These are phyloP conservation scores for Calophaca sinica DNA, from an alignment of 306 rosid genomes.

Conservation along the genomic window DNA sequence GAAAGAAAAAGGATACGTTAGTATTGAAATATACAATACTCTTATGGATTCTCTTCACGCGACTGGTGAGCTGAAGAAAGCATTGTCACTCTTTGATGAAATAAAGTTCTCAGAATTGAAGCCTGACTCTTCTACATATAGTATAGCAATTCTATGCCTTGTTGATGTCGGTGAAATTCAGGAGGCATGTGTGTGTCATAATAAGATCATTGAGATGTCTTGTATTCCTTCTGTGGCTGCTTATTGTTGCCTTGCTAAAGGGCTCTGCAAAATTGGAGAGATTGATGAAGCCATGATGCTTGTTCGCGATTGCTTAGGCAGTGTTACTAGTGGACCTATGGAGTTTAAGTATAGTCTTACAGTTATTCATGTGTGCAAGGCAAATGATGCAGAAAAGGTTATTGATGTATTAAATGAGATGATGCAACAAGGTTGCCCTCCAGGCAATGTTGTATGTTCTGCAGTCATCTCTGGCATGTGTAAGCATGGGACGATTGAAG, in stretches of 20 bases:
- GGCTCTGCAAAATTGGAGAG: constrained; percentile 73
- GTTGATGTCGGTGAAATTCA: constrained; percentile 63
- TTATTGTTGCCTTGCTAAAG: constrained; percentile 68
- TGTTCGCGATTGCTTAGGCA: constrained; percentile 76
- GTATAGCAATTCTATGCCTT: constrained; percentile 60
- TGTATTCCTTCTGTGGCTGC: constrained; percentile 74
- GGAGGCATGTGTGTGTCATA: constrained; percentile 76
- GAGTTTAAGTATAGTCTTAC: constrained; percentile 78
- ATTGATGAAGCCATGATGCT: constrained; percentile 85
- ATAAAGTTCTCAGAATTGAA: constrained; percentile 55
- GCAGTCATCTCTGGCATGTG: constrained; percentile 81
- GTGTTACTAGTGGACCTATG: constrained; percentile 66
- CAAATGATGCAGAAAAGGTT: constrained; percentile 65
- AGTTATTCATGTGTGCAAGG: constrained; percentile 67
- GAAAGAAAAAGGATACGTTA: constrained; percentile 58
- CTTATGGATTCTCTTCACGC: constrained; percentile 68
- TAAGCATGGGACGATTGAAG: constrained; percentile 79
- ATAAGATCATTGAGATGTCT: constrained; percentile 77
- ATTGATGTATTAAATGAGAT: constrained; percentile 70
- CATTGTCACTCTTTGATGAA: constrained; percentile 67
- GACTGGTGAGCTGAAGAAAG: constrained; percentile 58
- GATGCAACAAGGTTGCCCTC: constrained; percentile 75
- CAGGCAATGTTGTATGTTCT: constrained; percentile 54
- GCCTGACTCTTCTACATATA: constrained; percentile 61
- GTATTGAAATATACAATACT: constrained; percentile 64